These are phyloP conservation scores for Groenewaldozyma tartarivorans DNA, from an alignment of 805 yeast genomes.

Conservation along the genomic window DNA sequence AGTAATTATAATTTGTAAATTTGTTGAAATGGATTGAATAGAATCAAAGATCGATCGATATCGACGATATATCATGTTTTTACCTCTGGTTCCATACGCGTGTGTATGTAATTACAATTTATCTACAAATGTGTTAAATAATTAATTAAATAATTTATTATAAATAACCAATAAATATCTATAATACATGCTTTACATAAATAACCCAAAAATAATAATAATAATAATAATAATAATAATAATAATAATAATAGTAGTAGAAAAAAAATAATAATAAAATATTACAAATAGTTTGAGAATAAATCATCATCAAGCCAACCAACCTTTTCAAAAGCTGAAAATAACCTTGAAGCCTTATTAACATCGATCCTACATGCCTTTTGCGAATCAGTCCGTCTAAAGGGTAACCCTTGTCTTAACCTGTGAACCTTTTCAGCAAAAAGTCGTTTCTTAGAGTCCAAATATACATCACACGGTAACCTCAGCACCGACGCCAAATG, in stretches of 20 bases:
- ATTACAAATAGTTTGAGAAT: conserved; percentile 40
- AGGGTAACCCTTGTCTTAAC: conserved; percentile 57
- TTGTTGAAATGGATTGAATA: background rate
- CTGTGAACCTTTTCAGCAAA: conserved; percentile 85
- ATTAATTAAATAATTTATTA: conserved; percentile 5
- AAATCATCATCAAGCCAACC: conserved; percentile 83
- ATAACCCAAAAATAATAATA: conserved; percentile 5
- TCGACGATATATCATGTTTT: too few relatives aligned
- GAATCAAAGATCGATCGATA: background rate
- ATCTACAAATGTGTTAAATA: too few relatives aligned
- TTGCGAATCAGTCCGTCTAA: conserved; percentile 95
- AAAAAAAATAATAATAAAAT: background rate
- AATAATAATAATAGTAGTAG: conserved; percentile 1
- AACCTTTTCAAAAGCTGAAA: conserved; percentile 80
- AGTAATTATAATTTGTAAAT: too few relatives aligned
- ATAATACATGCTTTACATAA: too few relatives aligned
- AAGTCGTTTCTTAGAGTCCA: conserved; percentile 68
- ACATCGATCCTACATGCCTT: conserved; percentile 97
- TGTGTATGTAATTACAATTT: background rate
- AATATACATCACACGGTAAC: conserved; percentile 76
- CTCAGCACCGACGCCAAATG: conserved; percentile 80
- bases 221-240: conserved; percentile 5
- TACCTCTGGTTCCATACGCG: too few relatives aligned
- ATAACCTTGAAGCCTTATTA: conserved; percentile 86
- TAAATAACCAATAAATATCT: conserved; percentile 3